phyloP scores from a whole-genome alignment of 345 rosid genomes.

The Crucihimalaya himalaica region DNA sequence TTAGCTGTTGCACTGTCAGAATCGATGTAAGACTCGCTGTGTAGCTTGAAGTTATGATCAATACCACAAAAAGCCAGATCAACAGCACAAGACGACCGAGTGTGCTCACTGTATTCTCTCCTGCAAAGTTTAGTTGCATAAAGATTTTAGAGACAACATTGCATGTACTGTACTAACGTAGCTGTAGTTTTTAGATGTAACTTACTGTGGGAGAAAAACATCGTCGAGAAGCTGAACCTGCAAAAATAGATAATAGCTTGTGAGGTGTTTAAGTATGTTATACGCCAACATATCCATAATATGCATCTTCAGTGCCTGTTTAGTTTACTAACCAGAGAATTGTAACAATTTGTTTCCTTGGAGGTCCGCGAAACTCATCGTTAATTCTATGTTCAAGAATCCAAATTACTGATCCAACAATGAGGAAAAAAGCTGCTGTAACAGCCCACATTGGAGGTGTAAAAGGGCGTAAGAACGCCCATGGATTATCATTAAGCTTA shows the following conservation, averaged over 20 bases:
- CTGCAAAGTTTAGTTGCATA: conserved; percentile 49
- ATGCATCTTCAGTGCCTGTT: conserved; percentile 3
- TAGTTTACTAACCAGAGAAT: conserved; percentile 64
- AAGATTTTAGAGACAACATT: conserved; percentile 1
- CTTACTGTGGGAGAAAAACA: conserved; percentile 93
- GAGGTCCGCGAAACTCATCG: conserved; percentile 88
- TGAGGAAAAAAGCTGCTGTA: conserved; percentile 67
- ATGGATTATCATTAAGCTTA: conserved; percentile 62
- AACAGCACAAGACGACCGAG: conserved; percentile 81
- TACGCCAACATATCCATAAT: background rate
- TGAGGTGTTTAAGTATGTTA: conserved; percentile 5
- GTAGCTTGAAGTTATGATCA: conserved; percentile 90
- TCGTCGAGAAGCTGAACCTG: conserved; percentile 95
- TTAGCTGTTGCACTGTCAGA: conserved; percentile 82
- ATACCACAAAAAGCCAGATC: conserved; percentile 87
- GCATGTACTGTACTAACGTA: background rate
- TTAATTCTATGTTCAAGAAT: conserved; percentile 88
- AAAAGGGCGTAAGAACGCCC: conserved; percentile 85
- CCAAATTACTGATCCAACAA: conserved; percentile 83
- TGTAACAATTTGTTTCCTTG: conserved; percentile 68
- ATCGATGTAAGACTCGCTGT: conserved; percentile 97
- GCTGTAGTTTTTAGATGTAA: conserved; percentile 6
- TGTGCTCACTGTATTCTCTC: conserved; percentile 79
- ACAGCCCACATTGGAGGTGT: conserved; percentile 83
- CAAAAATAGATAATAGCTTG: conserved; percentile 1